These are phyloP conservation scores for Pythium sp. DNA, from an alignment of 352 stramenopile genomes.

Conservation along the genomic window DNA sequence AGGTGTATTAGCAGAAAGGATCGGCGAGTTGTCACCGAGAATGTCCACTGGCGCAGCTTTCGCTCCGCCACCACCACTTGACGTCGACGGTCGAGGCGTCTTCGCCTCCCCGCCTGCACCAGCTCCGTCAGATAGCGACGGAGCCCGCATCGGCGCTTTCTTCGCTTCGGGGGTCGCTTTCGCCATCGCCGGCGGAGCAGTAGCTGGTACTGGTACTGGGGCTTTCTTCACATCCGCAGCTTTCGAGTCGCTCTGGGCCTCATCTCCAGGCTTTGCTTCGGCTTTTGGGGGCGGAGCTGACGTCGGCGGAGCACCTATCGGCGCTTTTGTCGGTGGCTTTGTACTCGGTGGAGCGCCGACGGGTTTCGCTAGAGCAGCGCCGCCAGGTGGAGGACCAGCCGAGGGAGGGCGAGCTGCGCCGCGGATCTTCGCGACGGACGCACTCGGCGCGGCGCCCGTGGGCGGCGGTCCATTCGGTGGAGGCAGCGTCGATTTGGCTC, in stretches of 20 bases:
- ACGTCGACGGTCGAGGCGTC: not conserved
- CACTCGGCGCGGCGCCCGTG: conserved; percentile 35
- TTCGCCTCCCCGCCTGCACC: conserved; percentile 14
- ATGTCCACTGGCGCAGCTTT: conserved; percentile 42
- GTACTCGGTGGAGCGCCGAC: conserved; percentile 20
- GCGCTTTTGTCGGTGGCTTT: conserved; percentile 9
- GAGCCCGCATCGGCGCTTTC: not conserved
- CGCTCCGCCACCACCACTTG: conserved; percentile 5
- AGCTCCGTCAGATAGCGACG: not conserved
- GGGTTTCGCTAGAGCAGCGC: conserved; percentile 23
- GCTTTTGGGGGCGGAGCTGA: conserved; percentile 13
- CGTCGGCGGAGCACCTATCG: not conserved
- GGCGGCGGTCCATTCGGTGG: conserved; percentile 64
- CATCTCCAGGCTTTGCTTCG: conserved; percentile 25
- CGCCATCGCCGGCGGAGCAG: not conserved
- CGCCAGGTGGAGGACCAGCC: conserved; percentile 28
- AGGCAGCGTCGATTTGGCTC: conserved; percentile 58
- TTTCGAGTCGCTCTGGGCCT: not conserved
- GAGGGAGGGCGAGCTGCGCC: conserved; percentile 48
- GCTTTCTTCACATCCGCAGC: conserved; percentile 8
- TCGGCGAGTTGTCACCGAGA: conserved; percentile 29
- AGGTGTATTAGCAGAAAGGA: conserved; percentile 15
- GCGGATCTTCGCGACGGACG: conserved; percentile 76
- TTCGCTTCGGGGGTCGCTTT: conserved; percentile 11
- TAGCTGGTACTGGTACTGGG: not conserved